Percentiles rank a stretch among this genome's conserved stretches.
Conservation (phyloP, 805 yeast genomes). For the Wickerhamomyces alni region DNA sequence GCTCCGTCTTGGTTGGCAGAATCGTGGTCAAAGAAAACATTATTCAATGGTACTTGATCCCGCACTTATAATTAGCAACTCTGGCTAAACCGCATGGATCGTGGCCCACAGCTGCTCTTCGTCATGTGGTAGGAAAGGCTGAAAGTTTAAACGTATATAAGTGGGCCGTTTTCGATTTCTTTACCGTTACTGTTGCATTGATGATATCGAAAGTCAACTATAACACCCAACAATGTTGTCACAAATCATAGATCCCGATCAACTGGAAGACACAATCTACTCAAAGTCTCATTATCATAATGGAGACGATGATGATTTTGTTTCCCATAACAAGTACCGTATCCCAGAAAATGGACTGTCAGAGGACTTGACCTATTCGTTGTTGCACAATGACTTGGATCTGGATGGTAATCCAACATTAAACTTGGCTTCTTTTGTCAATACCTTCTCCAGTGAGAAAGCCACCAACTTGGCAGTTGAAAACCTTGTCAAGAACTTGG, state of each 20-base stretch:
- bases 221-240: slow-evolving; percentile 13
- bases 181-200: neutral
- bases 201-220: neutral
- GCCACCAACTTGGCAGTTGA: slow-evolving; percentile 53
- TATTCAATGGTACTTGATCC: too few relatives aligned
- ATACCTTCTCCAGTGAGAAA: slow-evolving; percentile 56
- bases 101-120: too few relatives aligned
- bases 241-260: slow-evolving; percentile 26
- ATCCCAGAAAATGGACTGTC: slow-evolving; percentile 54
- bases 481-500: slow-evolving; percentile 80
- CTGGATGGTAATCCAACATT: slow-evolving; percentile 81
- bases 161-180: neutral
- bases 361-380: slow-evolving; percentile 47
- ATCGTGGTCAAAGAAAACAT: too few relatives aligned
- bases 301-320: slow-evolving; percentile 8
- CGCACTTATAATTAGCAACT: too few relatives aligned
- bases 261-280: slow-evolving; percentile 25
- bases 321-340: slow-evolving; percentile 40
- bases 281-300: slow-evolving; percentile 21
- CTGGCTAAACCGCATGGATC: too few relatives aligned
- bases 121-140: too few relatives aligned
- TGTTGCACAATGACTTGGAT: slow-evolving; percentile 66
- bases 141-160: neutral
- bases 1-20: too few relatives aligned
- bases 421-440: slow-evolving; percentile 86